Evolutionary conservation across 2,329 filamentous ascomycete genomes (phyloP), one percentile per base, ranked within the genome.

Genomic region (Peltaster fructicola): DNA sequence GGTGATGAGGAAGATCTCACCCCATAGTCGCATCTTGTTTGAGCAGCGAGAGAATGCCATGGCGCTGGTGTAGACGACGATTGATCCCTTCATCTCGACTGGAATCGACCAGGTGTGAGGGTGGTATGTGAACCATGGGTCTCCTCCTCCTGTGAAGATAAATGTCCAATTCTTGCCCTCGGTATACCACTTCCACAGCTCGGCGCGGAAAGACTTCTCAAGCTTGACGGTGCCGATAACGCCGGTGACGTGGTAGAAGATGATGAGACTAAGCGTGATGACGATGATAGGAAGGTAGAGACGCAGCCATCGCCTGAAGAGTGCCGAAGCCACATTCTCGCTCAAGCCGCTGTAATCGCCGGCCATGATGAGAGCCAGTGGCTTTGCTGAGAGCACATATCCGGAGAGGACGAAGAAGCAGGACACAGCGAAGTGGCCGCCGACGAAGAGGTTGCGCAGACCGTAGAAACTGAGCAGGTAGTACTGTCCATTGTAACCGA

Each of bases 81-180:
- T 57, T 2, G 72, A 77, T 7, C 73, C 72, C 35, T 58, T 54
- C 47, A 71, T 63, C 40, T 75, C 70, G 12, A 68, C 51, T 0
- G 70, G 68, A 26, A 75, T 73, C 0, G 61, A 71, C 67, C 68
- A 73, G 3, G 65, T 41, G 34, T 74, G 70, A 14, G 54, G 56
- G 36, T 71, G 68, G 48, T 67, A 67, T 8, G 50, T 48, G 27
- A 70, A 57, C 54, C 65, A 72, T 7, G 64, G 60, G 7, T 60
- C 50, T 2, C 62, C 63, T 5, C 67, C 65, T 6, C 55, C 56
- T 20, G 64, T 62, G 49, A 68, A 77, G 18, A 74, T 43, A 41
- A 72, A 77, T 46, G 63, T 76, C 50, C 72, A 76, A 44, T 74
- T 74, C 43, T 76, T 77, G 41, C 66, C 54, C 41, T 76, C 66